Evolutionary conservation across 805 yeast species (phyloP), one percentile per base, ranked within the genome.

Genomic region (Saccharomycopsis synnaedendra): DNA sequence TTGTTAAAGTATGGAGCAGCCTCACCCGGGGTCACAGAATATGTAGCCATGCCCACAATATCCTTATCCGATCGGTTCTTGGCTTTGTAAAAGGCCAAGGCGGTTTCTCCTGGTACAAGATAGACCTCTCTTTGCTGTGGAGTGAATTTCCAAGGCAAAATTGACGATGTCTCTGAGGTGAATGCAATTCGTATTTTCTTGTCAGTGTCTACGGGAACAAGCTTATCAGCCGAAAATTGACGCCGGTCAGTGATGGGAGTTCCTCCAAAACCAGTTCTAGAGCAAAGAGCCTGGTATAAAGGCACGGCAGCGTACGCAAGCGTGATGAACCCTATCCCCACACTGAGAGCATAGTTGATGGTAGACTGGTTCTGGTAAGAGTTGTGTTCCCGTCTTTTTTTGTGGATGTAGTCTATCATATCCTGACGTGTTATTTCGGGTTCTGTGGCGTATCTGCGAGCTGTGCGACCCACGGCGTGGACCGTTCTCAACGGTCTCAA

Each of bases 1-100:
- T 93, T 93, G 68, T 87, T 87, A 69, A 93, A 93, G 65, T 90
- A 93, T 4, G 87, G 96, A 0, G 97, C 95, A 5, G 93, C 95
- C 57, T 86, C 90, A 56, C 93, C 97, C 0, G 98, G 98, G 0
- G 95, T 78, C 43, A 93, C 96, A 4, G 95, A 83, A 63, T 93
- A 93, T 0, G 98, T 93, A 2, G 98, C 98, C 95, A 93, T 93
- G 5, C 98, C 98, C 46, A 93, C 86, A 41, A 93, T 85, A 61
- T 93, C 97, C 57, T 85, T 85, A 51, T 82, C 81, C 41, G 95
- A 78, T 51, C 69, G 69, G 60, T 93, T 93, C 63, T 81, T 85
- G 29, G 98, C 98, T 63, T 81, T 84, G 68, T 87, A 93, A 62
- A 93, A 93, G 0, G 96, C 97, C 51, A 93, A 69, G 0, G 98